A percentile compares a stretch with the other conserved stretches of the same genome.
Evolutionary conservation across 2,329 filamentous ascomycete genomes (phyloP).

Genomic region (Ambrosiella cleistominuta): DNA sequence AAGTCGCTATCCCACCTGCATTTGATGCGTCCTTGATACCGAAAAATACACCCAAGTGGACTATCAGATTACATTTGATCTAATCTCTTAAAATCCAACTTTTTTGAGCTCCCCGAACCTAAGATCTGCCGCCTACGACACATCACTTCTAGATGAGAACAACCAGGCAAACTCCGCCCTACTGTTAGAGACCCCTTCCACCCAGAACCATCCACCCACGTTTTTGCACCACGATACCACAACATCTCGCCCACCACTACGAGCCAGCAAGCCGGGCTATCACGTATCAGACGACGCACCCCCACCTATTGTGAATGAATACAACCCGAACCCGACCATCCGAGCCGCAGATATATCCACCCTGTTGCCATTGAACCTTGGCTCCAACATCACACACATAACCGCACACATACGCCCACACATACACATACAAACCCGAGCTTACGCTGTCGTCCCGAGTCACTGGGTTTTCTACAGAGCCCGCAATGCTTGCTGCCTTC

Average conservation of each 20-base stretch:
- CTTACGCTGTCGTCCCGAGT: background rate
- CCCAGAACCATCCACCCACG: background rate
- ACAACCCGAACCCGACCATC: no score
- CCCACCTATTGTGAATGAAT: background rate
- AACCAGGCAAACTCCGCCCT: background rate
- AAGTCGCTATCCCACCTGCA: background rate
- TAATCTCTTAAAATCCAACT: background rate
- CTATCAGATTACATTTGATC: background rate
- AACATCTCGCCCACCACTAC: background rate
- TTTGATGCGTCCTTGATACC: background rate
- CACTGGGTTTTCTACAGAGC: background rate
- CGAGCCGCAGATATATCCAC: no score
- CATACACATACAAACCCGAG: no score
- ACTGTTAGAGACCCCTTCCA: background rate
- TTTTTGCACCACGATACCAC: background rate
- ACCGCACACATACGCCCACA: no score
- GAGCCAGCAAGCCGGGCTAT: background rate
- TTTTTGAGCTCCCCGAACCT: background rate
- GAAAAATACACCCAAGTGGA: background rate
- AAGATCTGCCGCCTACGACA: background rate
- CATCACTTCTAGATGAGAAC: background rate
- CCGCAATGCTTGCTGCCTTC: constrained; percentile 7
- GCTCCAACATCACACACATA: no score
- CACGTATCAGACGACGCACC: background rate
- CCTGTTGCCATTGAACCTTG: no score